These are phyloP conservation scores for Lomentospora prolificans DNA, from an alignment of 2,329 filamentous ascomycete species.

Conservation along the genomic window DNA sequence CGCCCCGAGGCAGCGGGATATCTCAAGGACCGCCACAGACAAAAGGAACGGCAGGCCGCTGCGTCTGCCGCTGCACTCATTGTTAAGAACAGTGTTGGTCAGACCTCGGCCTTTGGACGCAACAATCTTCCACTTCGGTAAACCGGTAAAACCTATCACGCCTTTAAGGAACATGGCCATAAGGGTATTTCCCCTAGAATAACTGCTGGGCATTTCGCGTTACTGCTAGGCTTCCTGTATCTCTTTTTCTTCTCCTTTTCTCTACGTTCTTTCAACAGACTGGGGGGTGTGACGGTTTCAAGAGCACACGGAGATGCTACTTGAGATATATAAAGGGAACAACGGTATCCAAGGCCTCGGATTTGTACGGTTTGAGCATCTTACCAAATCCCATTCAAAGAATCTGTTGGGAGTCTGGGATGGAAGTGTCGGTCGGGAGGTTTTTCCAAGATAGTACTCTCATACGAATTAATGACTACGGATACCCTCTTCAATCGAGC, in stretches of 20 bases:
- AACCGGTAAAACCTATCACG: background rate
- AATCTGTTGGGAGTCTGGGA: background rate
- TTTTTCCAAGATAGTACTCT: background rate
- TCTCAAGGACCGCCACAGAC: conserved; percentile 79
- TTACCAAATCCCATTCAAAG: background rate
- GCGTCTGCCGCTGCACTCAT: conserved; percentile 88
- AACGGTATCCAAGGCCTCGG: background rate
- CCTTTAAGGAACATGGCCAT: too few species aligned
- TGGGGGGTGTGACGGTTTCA: background rate
- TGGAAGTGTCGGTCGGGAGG: background rate
- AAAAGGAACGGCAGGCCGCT: conserved; percentile 87
- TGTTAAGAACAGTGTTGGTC: conserved; percentile 75
- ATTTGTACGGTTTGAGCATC: background rate
- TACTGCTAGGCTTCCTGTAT: background rate
- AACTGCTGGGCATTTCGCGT: too few species aligned
- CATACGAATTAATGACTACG: conserved; percentile 3
- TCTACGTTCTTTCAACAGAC: background rate
- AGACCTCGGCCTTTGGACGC: conserved; percentile 33
- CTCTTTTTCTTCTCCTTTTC: background rate
- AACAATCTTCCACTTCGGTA: conserved; percentile 39
- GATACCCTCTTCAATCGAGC: background rate
- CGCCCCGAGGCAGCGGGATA: conserved; percentile 81
- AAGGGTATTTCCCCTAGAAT: too few species aligned
- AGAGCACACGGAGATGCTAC: background rate
- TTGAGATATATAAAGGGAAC: background rate